Conservation (phyloP, 257 asterid species). For the Vinca minor region DNA sequence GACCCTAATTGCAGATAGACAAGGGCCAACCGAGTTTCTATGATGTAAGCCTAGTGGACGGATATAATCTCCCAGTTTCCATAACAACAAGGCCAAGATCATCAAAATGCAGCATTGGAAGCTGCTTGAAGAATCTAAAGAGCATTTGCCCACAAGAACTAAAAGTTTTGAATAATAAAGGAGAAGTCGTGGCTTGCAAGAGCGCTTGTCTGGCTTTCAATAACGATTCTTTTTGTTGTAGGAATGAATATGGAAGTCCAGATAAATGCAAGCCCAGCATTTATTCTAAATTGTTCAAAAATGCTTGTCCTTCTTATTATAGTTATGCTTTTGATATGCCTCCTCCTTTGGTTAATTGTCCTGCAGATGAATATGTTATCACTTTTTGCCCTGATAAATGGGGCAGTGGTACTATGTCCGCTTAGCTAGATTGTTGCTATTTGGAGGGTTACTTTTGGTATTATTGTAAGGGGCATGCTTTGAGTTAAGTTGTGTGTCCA, state of each 20-base stretch:
- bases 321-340: conserved; percentile 68
- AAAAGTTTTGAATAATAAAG: conserved; percentile 27
- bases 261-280: conserved; percentile 51
- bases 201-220: conserved; percentile 79
- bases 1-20: conserved; percentile 22
- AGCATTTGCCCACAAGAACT: conserved; percentile 49
- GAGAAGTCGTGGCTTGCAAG: conserved; percentile 69
- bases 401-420: conserved; percentile 23
- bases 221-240: conserved; percentile 59
- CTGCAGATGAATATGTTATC: conserved; percentile 38
- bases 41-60: conserved; percentile 77
- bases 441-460: no score
- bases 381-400: conserved; percentile 71
- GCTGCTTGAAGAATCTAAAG: conserved; percentile 45
- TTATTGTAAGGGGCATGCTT: no score
- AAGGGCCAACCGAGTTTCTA: conserved; percentile 43
- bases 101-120: conserved; percentile 37
- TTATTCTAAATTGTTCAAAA: conserved; percentile 62
- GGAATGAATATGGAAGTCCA: conserved; percentile 55
- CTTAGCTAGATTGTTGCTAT: conserved; percentile 6
- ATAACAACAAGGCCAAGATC: conserved; percentile 22
- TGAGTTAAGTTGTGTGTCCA: no score
- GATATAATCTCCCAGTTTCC: conserved; percentile 68
- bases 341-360: conserved; percentile 50
- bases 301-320: conserved; percentile 57